These are phyloP conservation scores for Marasmius tenuissimus DNA, from an alignment of 1,284 basidiomycete genomes.

Conservation along the genomic window DNA sequence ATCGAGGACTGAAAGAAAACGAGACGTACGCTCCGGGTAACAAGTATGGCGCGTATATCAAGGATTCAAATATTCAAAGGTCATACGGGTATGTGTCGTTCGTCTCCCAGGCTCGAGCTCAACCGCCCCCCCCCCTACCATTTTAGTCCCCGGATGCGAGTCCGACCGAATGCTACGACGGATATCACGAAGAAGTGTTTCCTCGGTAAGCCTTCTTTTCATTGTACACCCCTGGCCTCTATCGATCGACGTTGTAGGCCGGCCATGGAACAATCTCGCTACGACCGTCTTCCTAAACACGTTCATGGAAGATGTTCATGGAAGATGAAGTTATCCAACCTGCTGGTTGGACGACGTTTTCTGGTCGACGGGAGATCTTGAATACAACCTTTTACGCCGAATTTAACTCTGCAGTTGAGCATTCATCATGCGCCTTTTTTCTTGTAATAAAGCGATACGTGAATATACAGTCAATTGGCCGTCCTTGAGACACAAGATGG, in stretches of 20 bases:
- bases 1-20: too few relatives aligned
- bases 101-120: too few relatives aligned
- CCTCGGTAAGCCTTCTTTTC: slow-evolving; percentile 36
- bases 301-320: slow-evolving; percentile 64
- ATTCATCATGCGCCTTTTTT: not conserved
- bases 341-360: slow-evolving; percentile 52
- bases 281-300: slow-evolving; percentile 53
- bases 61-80: slow-evolving; percentile 54
- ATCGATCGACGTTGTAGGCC: slow-evolving; percentile 33
- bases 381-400: slow-evolving; percentile 64
- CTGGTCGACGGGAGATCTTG: slow-evolving; percentile 46
- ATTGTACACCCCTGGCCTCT: not conserved
- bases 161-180: slow-evolving; percentile 47
- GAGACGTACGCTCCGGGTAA: slow-evolving; percentile 51
- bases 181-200: slow-evolving; percentile 48
- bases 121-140: not conserved
- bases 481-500: too few relatives aligned
- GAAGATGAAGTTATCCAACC: slow-evolving; percentile 53
- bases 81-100: slow-evolving; percentile 46
- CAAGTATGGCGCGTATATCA: slow-evolving; percentile 62
- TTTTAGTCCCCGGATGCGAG: slow-evolving; percentile 61
- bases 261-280: slow-evolving; percentile 65
- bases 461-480: too few relatives aligned
- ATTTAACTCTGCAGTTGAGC: slow-evolving; percentile 50
- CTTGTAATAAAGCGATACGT: too few relatives aligned